Percentiles rank a stretch among this genome's conserved stretches.
Evolutionary conservation across 305 asterid species (phyloP).

Genomic region (Fraxinus xanthoxyloides): DNA sequence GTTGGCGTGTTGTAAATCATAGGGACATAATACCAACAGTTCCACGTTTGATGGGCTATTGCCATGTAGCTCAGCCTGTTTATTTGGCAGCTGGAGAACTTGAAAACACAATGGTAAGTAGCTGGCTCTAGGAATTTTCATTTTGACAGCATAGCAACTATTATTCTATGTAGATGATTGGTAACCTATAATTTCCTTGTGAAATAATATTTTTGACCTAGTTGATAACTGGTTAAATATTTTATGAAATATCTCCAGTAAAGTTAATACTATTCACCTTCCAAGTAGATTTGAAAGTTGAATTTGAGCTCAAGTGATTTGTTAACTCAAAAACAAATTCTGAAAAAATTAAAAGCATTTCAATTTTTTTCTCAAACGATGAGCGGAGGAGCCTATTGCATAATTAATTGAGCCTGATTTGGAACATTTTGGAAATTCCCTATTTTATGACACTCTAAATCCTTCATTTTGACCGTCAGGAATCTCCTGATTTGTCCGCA

Average conservation of each 20-base stretch:
- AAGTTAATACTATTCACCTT: background rate
- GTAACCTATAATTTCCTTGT: background rate
- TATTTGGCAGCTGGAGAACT: constrained; percentile 71
- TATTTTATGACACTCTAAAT: background rate
- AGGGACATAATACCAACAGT: constrained; percentile 97
- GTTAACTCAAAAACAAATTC: background rate
- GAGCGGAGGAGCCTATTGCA: background rate
- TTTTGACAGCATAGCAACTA: background rate
- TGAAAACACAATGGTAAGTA: constrained; percentile 45
- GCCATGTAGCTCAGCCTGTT: constrained; percentile 97
- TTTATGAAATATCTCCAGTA: background rate
- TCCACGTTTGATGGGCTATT: constrained; percentile 98
- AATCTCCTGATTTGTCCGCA: background rate
- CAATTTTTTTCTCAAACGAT: background rate
- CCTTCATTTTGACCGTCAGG: background rate
- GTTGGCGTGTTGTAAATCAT: constrained; percentile 96
- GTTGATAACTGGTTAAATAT: background rate
- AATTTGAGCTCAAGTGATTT: background rate
- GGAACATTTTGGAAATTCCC: background rate
- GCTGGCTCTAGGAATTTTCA: constrained; percentile 1
- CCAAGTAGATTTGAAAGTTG: background rate
- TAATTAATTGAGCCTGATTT: background rate
- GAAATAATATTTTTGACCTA: background rate
- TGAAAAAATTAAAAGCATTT: background rate
- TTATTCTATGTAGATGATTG: background rate